These are phyloP conservation scores for Vigna unguiculata DNA, from an alignment of 306 rosid genomes.

Conservation along the genomic window DNA sequence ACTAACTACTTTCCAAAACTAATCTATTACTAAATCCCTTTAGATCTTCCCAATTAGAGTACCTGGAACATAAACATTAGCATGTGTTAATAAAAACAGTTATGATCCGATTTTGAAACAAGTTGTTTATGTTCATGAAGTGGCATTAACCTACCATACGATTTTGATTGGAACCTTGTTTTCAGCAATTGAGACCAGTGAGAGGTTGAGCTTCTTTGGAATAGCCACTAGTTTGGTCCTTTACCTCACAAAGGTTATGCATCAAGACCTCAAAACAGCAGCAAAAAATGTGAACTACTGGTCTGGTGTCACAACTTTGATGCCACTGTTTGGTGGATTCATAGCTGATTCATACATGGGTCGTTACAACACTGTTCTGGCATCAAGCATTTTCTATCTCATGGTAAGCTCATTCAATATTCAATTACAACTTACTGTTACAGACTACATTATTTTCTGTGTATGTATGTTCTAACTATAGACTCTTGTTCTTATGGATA, in stretches of 20 bases:
- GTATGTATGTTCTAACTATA: not conserved
- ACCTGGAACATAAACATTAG: not conserved
- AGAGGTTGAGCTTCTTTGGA: constrained; percentile 89
- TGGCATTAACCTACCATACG: not conserved
- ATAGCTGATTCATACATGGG: constrained; percentile 93
- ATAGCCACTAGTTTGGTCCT: constrained; percentile 83
- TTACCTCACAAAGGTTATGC: constrained; percentile 79
- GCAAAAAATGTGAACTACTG: constrained; percentile 87
- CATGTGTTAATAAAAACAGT: not conserved
- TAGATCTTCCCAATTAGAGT: not conserved
- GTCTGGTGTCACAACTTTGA: constrained; percentile 88
- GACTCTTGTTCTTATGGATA: not conserved
- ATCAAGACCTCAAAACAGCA: constrained; percentile 81
- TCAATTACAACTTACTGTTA: not conserved
- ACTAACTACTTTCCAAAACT: not conserved
- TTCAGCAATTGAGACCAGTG: constrained; percentile 92
- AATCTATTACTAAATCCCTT: not conserved
- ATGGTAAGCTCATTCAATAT: constrained; percentile 53
- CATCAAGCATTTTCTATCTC: constrained; percentile 69
- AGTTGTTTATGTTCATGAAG: constrained; percentile 2
- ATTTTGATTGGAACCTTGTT: constrained; percentile 15
- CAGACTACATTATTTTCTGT: not conserved
- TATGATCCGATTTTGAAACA: not conserved
- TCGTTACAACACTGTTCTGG: constrained; percentile 74
- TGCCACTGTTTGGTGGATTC: constrained; percentile 90